These are phyloP conservation scores for Malus asiatica DNA, from an alignment of 306 rosid genomes.

Conservation along the genomic window DNA sequence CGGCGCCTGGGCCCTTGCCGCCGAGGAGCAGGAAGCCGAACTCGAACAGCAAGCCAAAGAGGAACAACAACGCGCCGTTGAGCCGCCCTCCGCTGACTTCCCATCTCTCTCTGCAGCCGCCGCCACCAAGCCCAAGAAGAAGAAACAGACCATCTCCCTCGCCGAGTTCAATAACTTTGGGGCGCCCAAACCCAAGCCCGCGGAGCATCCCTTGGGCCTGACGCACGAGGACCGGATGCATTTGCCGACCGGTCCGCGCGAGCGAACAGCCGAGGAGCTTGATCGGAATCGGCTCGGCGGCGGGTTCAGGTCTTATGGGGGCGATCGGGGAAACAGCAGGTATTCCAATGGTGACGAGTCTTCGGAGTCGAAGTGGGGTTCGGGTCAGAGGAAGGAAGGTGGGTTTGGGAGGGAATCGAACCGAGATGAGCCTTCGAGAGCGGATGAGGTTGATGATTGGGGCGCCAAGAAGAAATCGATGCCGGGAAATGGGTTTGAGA, in stretches of 20 bases:
- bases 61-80: not conserved
- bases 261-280: constrained; percentile 84
- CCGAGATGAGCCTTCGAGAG: constrained; percentile 71
- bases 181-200: constrained; percentile 43
- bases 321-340: constrained; percentile 18
- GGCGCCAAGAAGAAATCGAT: constrained; percentile 57
- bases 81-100: constrained; percentile 45
- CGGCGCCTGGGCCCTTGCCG: constrained; percentile 92
- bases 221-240: constrained; percentile 40
- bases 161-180: constrained; percentile 55
- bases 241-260: constrained; percentile 82
- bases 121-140: constrained; percentile 69
- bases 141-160: constrained; percentile 54
- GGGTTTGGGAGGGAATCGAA: constrained; percentile 43
- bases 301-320: constrained; percentile 46
- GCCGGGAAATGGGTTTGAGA: constrained; percentile 45
- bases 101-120: constrained; percentile 88
- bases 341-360: constrained; percentile 43
- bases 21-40: constrained; percentile 70
- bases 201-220: constrained; percentile 14
- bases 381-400: constrained; percentile 53
- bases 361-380: constrained; percentile 62
- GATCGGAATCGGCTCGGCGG: constrained; percentile 56
- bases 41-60: constrained; percentile 43
- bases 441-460: constrained; percentile 89